phyloP scores from a whole-genome alignment of 2,329 filamentous ascomycete genomes.

The Calonectria ilicicola region DNA sequence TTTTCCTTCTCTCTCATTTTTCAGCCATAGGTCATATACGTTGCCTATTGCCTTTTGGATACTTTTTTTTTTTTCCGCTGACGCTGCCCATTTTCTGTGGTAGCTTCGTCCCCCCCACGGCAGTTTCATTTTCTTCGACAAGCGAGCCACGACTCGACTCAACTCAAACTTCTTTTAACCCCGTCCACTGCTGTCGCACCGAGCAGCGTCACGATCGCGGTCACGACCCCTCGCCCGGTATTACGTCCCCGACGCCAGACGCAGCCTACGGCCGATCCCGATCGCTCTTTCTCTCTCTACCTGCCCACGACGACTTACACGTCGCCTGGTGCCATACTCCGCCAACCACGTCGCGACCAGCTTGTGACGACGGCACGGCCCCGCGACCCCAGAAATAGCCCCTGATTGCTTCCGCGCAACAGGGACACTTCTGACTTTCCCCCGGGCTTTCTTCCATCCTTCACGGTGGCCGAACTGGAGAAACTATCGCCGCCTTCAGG shows the following conservation, averaged over 20 bases:
- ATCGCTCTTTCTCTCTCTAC: not conserved
- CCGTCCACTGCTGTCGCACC: not conserved
- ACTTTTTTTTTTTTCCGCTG: constrained; percentile 4
- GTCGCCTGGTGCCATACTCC: constrained; percentile 21
- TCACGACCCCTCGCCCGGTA: not conserved
- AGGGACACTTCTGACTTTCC: constrained; percentile 19
- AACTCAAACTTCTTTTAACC: not conserved
- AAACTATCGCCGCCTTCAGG: not conserved
- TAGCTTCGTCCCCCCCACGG: constrained; percentile 8
- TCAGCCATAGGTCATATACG: constrained; percentile 19
- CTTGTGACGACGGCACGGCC: constrained; percentile 18
- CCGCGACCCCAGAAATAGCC: constrained; percentile 18
- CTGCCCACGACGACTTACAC: constrained; percentile 25
- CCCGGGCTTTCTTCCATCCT: constrained; percentile 9
- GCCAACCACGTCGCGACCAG: constrained; percentile 11
- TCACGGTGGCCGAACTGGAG: constrained; percentile 6
- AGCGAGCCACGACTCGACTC: constrained; percentile 10
- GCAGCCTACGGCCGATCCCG: not conserved
- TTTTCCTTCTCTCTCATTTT: constrained; percentile 31
- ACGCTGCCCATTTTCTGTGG: not conserved
- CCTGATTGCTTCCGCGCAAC: constrained; percentile 21
- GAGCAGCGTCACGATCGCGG: constrained; percentile 3
- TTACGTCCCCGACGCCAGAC: constrained; percentile 9
- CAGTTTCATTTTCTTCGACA: constrained; percentile 19
- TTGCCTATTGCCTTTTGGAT: not conserved